phyloP scores from a whole-genome alignment of 176 grass and related monocot species.

The Urochloa ruziziensis region DNA sequence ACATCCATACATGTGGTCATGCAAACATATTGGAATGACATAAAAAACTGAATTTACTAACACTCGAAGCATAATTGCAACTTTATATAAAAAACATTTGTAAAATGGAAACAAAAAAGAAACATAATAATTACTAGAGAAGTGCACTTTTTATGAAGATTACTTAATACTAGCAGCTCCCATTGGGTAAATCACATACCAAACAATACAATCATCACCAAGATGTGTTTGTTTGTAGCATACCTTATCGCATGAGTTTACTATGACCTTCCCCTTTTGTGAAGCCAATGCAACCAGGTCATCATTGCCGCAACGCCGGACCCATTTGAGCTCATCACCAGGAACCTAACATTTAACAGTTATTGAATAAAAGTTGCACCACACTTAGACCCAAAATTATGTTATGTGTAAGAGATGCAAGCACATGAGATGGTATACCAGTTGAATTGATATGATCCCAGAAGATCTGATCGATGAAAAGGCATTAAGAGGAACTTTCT shows the following conservation, averaged over 20 bases:
- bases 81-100: constrained; percentile 12
- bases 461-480: constrained; percentile 77
- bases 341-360: constrained; percentile 52
- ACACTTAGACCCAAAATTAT: constrained; percentile 3
- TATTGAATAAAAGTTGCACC: constrained; percentile 10
- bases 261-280: constrained; percentile 85
- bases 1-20: neutral
- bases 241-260: constrained; percentile 90
- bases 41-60: constrained; percentile 3
- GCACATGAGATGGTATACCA: constrained; percentile 56
- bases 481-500: constrained; percentile 89
- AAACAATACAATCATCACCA: constrained; percentile 11
- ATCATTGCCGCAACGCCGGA: constrained; percentile 68
- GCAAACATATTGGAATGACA: neutral
- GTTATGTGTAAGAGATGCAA: neutral
- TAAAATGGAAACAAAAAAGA: neutral
- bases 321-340: constrained; percentile 90
- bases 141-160: neutral
- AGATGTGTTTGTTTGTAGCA: constrained; percentile 14
- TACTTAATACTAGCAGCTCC: neutral
- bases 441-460: constrained; percentile 95
- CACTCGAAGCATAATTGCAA: neutral
- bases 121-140: neutral
- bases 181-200: neutral
- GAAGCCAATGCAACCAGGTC: constrained; percentile 93